Percentiles rank a stretch among this genome's conserved stretches.
Conservation (phyloP, 2,329 filamentous ascomycete species). For the Periconia macrospinosa region DNA sequence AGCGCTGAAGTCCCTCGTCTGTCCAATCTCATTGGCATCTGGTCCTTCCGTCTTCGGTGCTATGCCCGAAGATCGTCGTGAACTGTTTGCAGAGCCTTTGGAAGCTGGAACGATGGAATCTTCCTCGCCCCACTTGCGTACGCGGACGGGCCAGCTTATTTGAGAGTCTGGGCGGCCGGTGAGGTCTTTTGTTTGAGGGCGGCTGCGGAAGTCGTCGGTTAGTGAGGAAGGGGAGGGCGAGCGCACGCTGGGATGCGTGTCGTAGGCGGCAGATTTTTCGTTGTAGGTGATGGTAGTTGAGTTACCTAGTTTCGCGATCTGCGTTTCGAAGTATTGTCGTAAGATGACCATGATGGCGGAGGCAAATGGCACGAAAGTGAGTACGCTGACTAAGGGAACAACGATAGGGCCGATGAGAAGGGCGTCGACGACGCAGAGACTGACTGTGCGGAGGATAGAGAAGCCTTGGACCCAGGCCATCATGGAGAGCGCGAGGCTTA, state of each 20-base stretch:
- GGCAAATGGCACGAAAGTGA: constrained; percentile 26
- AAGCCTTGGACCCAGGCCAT: constrained; percentile 25
- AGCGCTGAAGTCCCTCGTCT: not conserved
- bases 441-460: constrained; percentile 22
- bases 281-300: not conserved
- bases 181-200: constrained; percentile 14
- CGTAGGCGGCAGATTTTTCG: not conserved
- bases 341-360: constrained; percentile 22
- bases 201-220: constrained; percentile 1
- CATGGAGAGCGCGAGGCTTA: constrained; percentile 21
- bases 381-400: constrained; percentile 14
- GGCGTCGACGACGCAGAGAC: constrained; percentile 31
- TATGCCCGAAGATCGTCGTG: not conserved
- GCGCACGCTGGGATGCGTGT: not conserved
- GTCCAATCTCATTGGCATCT: not conserved
- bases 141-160: constrained; percentile 26
- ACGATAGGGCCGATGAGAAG: constrained; percentile 20
- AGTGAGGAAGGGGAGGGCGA: constrained; percentile 1
- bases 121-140: constrained; percentile 21
- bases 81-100: not conserved
- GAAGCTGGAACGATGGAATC: not conserved
- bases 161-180: constrained; percentile 20
- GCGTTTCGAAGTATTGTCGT: constrained; percentile 27
- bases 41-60: not conserved
- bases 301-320: constrained; percentile 18